Evolutionary conservation across 352 stramenopile species (phyloP).

Genomic region (Hyaloperonospora brassicae): DNA sequence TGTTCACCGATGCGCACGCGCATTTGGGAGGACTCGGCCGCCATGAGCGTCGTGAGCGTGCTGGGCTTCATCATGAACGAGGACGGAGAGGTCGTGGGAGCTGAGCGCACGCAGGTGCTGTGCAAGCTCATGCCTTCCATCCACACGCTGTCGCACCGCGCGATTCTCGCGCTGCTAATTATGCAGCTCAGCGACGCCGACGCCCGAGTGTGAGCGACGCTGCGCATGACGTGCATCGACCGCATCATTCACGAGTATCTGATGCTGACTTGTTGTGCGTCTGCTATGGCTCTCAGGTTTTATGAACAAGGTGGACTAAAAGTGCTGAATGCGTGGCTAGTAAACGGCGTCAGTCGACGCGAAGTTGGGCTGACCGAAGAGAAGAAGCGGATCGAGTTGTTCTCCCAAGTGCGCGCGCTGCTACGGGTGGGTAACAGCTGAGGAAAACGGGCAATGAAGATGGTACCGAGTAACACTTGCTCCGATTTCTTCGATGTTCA

Average conservation of each 20-base stretch:
- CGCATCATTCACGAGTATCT: too few relatives aligned
- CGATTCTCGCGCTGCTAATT: slow-evolving; percentile 69
- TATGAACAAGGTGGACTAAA: slow-evolving; percentile 63
- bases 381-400: slow-evolving; percentile 65
- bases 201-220: slow-evolving; percentile 38
- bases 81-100: slow-evolving; percentile 60
- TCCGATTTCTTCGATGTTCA: slow-evolving; percentile 8
- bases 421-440: slow-evolving; percentile 33
- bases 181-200: slow-evolving; percentile 60
- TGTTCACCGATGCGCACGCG: slow-evolving; percentile 49
- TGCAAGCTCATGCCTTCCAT: slow-evolving; percentile 82
- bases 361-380: slow-evolving; percentile 38
- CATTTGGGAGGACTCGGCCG: slow-evolving; percentile 69
- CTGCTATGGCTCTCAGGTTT: slow-evolving; percentile 31
- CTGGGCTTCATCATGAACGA: slow-evolving; percentile 79
- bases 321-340: slow-evolving; percentile 67
- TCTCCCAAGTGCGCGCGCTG: slow-evolving; percentile 66
- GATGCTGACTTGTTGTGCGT: neutral
- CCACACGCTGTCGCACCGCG: slow-evolving; percentile 68
- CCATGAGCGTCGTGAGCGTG: slow-evolving; percentile 77
- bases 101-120: slow-evolving; percentile 67
- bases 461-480: too few relatives aligned
- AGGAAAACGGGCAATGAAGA: neutral
- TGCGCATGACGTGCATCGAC: neutral
- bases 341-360: slow-evolving; percentile 34